Base-by-base conservation (phyloP, 225 moss, liverwort and hornwort genomes). In the Rhytidiadelphus loreus region DNA sequence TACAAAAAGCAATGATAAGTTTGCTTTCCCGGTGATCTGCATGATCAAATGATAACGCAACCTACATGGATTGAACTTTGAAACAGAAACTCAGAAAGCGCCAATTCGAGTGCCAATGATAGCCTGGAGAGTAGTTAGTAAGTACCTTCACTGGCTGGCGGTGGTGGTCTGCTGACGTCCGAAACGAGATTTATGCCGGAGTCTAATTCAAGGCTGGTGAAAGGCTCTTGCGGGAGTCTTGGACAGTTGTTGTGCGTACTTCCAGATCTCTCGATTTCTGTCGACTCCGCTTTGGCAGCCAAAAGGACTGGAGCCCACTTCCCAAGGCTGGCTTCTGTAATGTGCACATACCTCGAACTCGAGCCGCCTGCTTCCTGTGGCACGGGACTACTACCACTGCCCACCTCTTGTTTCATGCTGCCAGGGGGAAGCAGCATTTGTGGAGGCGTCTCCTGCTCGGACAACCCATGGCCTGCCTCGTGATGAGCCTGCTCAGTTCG, bases 291-390 rank as follows among this genome's bases (percentile, higher is more conserved):
- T 74, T 83, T 77, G 6, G 35, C 64, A 77, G 89, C 85, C 87
- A 61, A 66, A 62, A 91, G 68, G 9, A 83, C 83, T 83, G 88
- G 83, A 64, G 86, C 80, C 93, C 93, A 89, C 61, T 89, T 79
- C 71, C 82, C 89, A 52, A 82, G 77, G 9, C 44, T 76, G 65
- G 87, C 83, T 83, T 82, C 86, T 56, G 85, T 66, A 77, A 83
- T 74, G 75, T 75, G 79, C 85, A 80, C 57, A 48, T 17, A 82
- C 53, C 79, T 56, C 4, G 89, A 73, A 19, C 75, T 87, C 41
- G 86, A 65, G 65, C 57, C 77, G 46, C 83, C 91, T 86, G 78
- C 77, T 86, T 91, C 91, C 41, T 78, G 86, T 58, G 86, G 77
- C 26, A 84, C 20, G 14, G 53, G 32, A 44, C 68, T 81, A 33